Conservation (phyloP, 345 rosid species). For the Durio zibethinus region DNA sequence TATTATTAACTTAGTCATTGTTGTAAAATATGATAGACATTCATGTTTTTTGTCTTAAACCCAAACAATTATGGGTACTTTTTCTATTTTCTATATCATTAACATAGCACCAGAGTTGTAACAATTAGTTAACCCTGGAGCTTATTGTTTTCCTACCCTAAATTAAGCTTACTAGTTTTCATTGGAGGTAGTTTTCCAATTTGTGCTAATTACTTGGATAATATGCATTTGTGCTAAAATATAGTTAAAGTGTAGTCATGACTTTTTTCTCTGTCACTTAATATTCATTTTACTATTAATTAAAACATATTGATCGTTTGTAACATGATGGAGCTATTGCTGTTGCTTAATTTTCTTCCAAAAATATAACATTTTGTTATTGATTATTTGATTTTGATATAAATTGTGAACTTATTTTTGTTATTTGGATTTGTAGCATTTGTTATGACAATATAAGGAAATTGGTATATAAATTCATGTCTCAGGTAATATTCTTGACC, state of each 20-base stretch:
- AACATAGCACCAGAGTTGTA: not conserved
- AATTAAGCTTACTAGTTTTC: not conserved
- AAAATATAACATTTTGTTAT: not conserved
- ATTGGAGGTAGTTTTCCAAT: not conserved
- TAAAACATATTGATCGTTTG: not conserved
- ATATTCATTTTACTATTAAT: too few relatives aligned
- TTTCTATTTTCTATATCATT: slow-evolving; percentile 5
- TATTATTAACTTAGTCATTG: not conserved
- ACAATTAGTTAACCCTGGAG: not conserved
- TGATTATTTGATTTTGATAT: not conserved
- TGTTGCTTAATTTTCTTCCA: not conserved
- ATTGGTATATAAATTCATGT: slow-evolving; percentile 85
- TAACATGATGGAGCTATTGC: not conserved
- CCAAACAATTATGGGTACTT: not conserved
- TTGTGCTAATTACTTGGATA: not conserved
- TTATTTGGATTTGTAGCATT: slow-evolving; percentile 43
- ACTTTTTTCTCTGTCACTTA: not conserved
- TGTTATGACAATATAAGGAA: slow-evolving; percentile 87
- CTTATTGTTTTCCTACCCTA: not conserved
- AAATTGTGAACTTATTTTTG: not conserved
- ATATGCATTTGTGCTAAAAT: slow-evolving; percentile 6
- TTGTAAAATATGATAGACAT: not conserved
- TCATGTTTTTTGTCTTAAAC: not conserved
- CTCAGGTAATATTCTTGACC: slow-evolving; percentile 50
- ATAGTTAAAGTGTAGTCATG: not conserved